phyloP scores from a whole-genome alignment of 2,329 filamentous ascomycete species.

The Beauveria sp. region DNA sequence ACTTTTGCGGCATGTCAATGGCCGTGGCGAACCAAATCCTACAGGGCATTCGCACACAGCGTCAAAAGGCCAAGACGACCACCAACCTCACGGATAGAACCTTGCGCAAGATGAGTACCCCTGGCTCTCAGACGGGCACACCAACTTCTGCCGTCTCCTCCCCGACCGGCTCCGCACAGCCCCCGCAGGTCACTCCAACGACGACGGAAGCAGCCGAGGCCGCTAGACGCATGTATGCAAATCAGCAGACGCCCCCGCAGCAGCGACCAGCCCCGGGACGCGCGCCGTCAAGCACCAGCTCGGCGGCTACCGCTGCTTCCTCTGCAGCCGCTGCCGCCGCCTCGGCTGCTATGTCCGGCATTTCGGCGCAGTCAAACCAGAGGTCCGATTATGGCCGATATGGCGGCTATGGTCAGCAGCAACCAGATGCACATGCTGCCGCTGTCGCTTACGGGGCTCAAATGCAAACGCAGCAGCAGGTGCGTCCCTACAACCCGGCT shows the following conservation, averaged over 20 bases:
- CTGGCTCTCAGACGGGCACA: slow-evolving; percentile 32
- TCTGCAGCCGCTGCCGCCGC: slow-evolving; percentile 41
- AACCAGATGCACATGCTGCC: slow-evolving; percentile 28
- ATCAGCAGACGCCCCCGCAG: slow-evolving; percentile 39
- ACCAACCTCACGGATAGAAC: slow-evolving; percentile 58
- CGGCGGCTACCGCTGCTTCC: background rate
- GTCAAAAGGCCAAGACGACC: slow-evolving; percentile 47
- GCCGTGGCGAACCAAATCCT: slow-evolving; percentile 90
- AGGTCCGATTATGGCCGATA: slow-evolving; percentile 29
- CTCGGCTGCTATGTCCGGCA: slow-evolving; percentile 51
- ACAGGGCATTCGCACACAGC: slow-evolving; percentile 74
- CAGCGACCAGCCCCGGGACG: slow-evolving; percentile 35
- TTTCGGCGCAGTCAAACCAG: slow-evolving; percentile 29
- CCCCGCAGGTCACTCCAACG: slow-evolving; percentile 17
- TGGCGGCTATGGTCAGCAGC: slow-evolving; percentile 27
- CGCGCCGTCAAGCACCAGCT: slow-evolving; percentile 39
- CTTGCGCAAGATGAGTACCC: slow-evolving; percentile 48
- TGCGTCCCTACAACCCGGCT: slow-evolving; percentile 50
- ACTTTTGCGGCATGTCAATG: slow-evolving; percentile 99
- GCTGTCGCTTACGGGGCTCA: slow-evolving; percentile 24
- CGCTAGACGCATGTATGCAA: slow-evolving; percentile 55
- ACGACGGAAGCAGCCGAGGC: slow-evolving; percentile 52
- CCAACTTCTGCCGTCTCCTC: slow-evolving; percentile 18
- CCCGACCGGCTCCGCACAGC: slow-evolving; percentile 15
- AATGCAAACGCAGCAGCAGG: slow-evolving; percentile 15